Conservation (phyloP, 257 asterid species). For the Oldenlandia corymbosa region DNA sequence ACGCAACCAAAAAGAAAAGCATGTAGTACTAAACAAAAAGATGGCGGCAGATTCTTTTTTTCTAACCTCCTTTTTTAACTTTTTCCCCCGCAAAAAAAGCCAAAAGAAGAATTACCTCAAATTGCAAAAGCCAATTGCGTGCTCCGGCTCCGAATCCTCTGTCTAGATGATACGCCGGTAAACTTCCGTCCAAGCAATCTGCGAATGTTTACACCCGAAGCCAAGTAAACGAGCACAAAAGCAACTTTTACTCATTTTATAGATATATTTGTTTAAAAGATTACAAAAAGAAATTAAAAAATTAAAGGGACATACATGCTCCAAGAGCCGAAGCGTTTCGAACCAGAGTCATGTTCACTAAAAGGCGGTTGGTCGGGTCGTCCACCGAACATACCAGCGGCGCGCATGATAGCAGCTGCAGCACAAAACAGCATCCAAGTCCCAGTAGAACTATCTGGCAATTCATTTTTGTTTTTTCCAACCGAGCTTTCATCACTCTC, state of each 20-base stretch:
- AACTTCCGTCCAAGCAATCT: conserved; percentile 98
- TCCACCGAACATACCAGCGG: conserved; percentile 8
- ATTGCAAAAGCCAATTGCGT: conserved; percentile 84
- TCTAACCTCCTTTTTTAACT: conserved; percentile 25
- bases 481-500: background rate
- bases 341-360: conserved; percentile 29
- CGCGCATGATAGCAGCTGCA: conserved; percentile 9
- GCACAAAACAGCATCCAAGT: conserved; percentile 3
- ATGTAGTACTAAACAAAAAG: too few relatives aligned
- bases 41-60: conserved; percentile 10
- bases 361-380: conserved; percentile 8
- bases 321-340: conserved; percentile 20
- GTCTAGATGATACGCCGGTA: conserved; percentile 87
- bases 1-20: background rate
- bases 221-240: background rate
- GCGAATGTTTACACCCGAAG: conserved; percentile 5
- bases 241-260: too few relatives aligned
- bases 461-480: background rate
- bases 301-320: conserved; percentile 15
- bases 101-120: conserved; percentile 52
- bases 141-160: conserved; percentile 87
- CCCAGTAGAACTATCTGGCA: background rate
- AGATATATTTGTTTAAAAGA: too few relatives aligned
- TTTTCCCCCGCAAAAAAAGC: conserved; percentile 7
- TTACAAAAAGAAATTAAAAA: background rate